Evolutionary conservation across 139 green algal genomes (phyloP).

Genomic region (Dunaliella sp.): DNA sequence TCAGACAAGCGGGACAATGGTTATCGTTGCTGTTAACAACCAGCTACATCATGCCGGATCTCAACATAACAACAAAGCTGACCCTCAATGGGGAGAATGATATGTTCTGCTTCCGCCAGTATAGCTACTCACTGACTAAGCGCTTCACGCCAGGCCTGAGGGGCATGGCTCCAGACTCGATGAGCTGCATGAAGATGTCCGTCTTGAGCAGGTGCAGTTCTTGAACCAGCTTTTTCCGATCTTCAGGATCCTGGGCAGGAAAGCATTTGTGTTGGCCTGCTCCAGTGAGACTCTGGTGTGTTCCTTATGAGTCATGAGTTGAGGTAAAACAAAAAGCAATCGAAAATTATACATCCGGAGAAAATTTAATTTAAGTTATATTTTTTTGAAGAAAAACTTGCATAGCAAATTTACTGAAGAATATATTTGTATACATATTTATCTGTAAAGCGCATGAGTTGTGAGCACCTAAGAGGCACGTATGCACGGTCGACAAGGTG

Average conservation of each 20-base stretch:
- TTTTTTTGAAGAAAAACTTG: neutral
- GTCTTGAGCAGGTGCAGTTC: conserved; percentile 94
- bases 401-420: neutral
- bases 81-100: no score
- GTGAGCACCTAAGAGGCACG: no score
- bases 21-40: no score
- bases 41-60: no score
- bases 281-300: neutral
- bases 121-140: conserved; percentile 77
- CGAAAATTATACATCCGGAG: neutral
- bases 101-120: neutral
- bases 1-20: no score
- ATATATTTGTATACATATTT: neutral
- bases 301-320: neutral
- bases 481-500: no score
- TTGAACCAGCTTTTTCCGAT: conserved; percentile 63
- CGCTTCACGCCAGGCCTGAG: conserved; percentile 86
- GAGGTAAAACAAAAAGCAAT: neutral
- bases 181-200: conserved; percentile 92
- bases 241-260: conserved; percentile 36
- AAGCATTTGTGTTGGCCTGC: neutral
- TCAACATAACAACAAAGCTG: no score
- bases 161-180: conserved; percentile 85
- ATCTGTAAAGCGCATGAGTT: no score
- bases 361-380: neutral